A percentile compares a stretch with the other conserved stretches of the same genome.
phyloP scores from a whole-genome alignment of 129 eudicot species.

The Erigeron canadensis region DNA sequence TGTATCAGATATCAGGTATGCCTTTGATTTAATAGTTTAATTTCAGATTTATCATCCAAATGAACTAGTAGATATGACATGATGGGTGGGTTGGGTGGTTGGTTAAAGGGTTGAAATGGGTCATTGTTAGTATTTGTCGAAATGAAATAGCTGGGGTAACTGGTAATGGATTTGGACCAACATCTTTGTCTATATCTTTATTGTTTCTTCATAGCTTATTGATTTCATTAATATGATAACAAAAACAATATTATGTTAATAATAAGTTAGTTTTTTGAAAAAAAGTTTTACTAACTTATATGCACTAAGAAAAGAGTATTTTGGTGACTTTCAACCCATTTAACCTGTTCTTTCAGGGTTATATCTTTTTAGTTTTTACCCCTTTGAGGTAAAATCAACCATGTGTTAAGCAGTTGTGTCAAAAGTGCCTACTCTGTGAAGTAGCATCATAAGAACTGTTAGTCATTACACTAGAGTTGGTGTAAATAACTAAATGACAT shows the following conservation, averaged over 20 bases:
- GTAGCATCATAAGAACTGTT: not conserved
- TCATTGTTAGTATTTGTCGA: too few relatives aligned
- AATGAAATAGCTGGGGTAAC: too few relatives aligned
- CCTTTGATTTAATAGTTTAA: slow-evolving; percentile 16
- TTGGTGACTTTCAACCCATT: not conserved
- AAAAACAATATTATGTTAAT: too few relatives aligned
- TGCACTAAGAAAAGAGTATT: not conserved
- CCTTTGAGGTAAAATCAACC: too few relatives aligned
- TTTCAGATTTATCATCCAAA: not conserved
- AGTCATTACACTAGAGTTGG: not conserved
- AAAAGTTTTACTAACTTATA: not conserved
- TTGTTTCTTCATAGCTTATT: too few relatives aligned
- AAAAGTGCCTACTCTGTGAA: not conserved
- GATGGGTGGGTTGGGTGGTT: too few relatives aligned
- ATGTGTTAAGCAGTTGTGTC: too few relatives aligned
- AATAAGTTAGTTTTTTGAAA: not conserved
- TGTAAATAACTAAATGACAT: not conserved
- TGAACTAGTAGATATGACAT: not conserved
- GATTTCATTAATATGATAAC: not conserved
- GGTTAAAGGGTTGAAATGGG: too few relatives aligned
- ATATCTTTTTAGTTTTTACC: not conserved
- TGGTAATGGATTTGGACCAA: too few relatives aligned
- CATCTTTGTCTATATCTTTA: too few relatives aligned
- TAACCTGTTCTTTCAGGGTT: not conserved
- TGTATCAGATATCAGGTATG: slow-evolving; percentile 90